Evolutionary conservation across 257 asterid genomes (phyloP), one percentile per base, ranked within the genome.

Genomic region (Catharanthus roseus): DNA sequence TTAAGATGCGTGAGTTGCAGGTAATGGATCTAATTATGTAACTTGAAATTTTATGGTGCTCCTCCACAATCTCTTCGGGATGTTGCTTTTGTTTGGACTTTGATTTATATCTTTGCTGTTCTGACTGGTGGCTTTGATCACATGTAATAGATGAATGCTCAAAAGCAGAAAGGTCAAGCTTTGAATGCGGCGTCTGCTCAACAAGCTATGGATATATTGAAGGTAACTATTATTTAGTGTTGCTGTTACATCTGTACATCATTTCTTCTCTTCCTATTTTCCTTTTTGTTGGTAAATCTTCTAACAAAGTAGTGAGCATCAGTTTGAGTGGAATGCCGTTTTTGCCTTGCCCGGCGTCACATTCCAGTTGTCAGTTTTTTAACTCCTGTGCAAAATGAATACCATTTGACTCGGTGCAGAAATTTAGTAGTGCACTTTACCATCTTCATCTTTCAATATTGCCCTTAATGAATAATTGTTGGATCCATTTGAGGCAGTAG

Each of bases 91-190:
- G 42, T 38, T n/a, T 38, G 42, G 5, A 38, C 3, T 38, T 38
- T 53, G 21, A 12, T 31, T 50, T 54, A 21, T 41, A 3, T 67
- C 10, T 6, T 21, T 78, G 50, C 34, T 66, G 29, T 55, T 57
- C 26, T 9, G 29, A 62, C 49, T 62, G 19, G 29, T 65, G 28
- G 41, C 10, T 54, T 23, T 33, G 29, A 65, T 71, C 18, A 15
- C 31, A 4, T 65, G 54, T 77, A 44, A 56, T 84, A 89, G 99
- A 76, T 80, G 81, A 89, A 85, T 78, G 96, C 96, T 19, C 96
- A 93, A 73, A 95, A 89, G 88, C 93, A 91, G 86, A 88, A 87
- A 79, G 96, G 95, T 54, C 92, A 87, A 86, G 81, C 90, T 80
- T 71, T 88, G 78, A 69, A 86, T 72, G 75, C 92, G 39, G 81